A percentile compares a stretch with the other conserved stretches of the same genome.
Conservation (phyloP, 345 rosid genomes). For the Boechera retrofracta region DNA sequence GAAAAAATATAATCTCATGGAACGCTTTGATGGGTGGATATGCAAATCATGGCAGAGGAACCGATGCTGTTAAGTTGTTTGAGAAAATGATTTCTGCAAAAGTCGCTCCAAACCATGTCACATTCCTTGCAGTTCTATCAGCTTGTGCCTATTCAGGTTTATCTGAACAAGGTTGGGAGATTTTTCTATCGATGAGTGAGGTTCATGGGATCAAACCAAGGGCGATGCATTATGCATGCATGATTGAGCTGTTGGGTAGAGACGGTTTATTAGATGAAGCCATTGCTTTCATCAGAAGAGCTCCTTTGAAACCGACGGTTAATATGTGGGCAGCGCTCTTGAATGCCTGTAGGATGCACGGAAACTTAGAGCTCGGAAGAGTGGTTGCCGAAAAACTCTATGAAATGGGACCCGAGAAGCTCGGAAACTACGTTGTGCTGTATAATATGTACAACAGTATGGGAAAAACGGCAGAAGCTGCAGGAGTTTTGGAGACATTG, state of each 20-base stretch:
- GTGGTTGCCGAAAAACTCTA: slow-evolving; percentile 80
- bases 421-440: slow-evolving; percentile 74
- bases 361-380: slow-evolving; percentile 79
- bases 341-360: slow-evolving; percentile 78
- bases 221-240: slow-evolving; percentile 82
- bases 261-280: slow-evolving; percentile 89
- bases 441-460: slow-evolving; percentile 72
- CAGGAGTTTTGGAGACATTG: slow-evolving; percentile 62
- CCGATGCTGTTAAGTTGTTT: slow-evolving; percentile 67
- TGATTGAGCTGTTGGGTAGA: slow-evolving; percentile 79
- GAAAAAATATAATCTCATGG: slow-evolving; percentile 79
- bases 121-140: slow-evolving; percentile 77
- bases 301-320: slow-evolving; percentile 69
- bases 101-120: slow-evolving; percentile 72
- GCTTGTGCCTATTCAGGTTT: slow-evolving; percentile 82
- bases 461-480: slow-evolving; percentile 76
- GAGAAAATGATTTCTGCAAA: slow-evolving; percentile 65
- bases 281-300: slow-evolving; percentile 64
- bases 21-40: slow-evolving; percentile 88
- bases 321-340: slow-evolving; percentile 96
- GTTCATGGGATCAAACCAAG: slow-evolving; percentile 76
- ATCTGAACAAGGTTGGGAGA: slow-evolving; percentile 73
- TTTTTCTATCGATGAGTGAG: slow-evolving; percentile 69
- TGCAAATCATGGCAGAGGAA: slow-evolving; percentile 77
- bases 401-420: slow-evolving; percentile 84